phyloP scores from a whole-genome alignment of 148 eudicot species.

The Chenopodium formosanum region DNA sequence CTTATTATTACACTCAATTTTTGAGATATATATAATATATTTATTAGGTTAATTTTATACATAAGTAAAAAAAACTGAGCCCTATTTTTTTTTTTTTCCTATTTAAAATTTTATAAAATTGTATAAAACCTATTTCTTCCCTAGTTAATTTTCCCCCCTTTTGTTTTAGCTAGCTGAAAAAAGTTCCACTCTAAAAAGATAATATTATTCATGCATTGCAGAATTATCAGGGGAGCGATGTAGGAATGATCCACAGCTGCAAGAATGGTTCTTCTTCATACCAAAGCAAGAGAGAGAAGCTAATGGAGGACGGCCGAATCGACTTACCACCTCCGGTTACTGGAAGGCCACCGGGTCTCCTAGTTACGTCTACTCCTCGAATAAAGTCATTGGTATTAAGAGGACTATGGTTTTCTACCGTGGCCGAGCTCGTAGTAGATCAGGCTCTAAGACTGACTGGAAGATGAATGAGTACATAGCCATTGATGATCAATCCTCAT shows the following conservation, averaged over 20 bases:
- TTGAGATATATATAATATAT: no score
- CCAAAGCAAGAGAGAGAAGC: conserved; percentile 51
- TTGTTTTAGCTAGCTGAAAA: no score
- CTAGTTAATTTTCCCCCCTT: no score
- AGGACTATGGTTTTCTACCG: conserved; percentile 73
- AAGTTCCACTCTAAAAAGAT: background rate
- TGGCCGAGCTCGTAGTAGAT: conserved; percentile 50
- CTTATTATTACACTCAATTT: no score
- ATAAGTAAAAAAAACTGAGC: no score
- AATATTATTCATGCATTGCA: conserved; percentile 4
- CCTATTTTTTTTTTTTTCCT: no score
- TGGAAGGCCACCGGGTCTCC: conserved; percentile 83
- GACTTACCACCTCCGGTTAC: conserved; percentile 55
- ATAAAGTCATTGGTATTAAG: conserved; percentile 49
- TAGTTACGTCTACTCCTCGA: conserved; percentile 42
- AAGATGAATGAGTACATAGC: conserved; percentile 68
- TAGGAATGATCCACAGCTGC: conserved; percentile 35
- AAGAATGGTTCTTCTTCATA: conserved; percentile 69
- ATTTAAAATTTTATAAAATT: no score
- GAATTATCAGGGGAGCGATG: conserved; percentile 44
- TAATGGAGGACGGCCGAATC: conserved; percentile 56
- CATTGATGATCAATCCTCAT: conserved; percentile 15
- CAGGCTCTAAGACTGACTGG: conserved; percentile 57
- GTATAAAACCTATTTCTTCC: no score
- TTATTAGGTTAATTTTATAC: no score